Conservation (phyloP, 2,329 filamentous ascomycete species). For the Aspergillus vadensis region DNA sequence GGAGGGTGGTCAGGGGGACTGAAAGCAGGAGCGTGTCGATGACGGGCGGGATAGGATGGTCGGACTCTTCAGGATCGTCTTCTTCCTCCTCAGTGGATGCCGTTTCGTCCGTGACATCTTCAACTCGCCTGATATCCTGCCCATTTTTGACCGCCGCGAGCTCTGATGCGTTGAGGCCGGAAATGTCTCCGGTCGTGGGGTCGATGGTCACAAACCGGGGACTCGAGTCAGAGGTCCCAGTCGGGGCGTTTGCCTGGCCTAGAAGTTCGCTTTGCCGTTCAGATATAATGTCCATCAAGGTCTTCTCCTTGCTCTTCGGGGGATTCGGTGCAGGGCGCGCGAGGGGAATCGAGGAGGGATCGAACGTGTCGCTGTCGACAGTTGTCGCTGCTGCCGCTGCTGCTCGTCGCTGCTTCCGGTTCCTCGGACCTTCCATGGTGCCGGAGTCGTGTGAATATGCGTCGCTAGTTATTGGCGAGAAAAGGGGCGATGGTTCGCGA, state of each 20-base stretch:
- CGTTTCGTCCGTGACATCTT: conserved; percentile 9
- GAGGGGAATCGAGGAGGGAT: conserved; percentile 39
- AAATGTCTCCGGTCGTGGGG: conserved; percentile 23
- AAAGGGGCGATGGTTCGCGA: conserved; percentile 5
- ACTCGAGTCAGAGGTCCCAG: neutral
- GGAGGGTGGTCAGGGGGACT: conserved; percentile 45
- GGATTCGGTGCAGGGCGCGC: conserved; percentile 26
- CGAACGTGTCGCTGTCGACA: conserved; percentile 24
- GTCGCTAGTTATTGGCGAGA: neutral
- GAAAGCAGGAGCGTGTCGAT: conserved; percentile 49
- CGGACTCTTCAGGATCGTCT: neutral
- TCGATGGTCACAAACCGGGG: conserved; percentile 39
- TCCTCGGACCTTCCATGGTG: conserved; percentile 35
- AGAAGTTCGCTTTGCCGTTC: conserved; percentile 43
- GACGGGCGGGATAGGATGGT: conserved; percentile 38
- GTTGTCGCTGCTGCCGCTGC: conserved; percentile 27
- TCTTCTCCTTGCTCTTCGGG: conserved; percentile 33
- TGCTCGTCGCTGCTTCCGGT: conserved; percentile 45
- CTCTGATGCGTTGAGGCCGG: conserved; percentile 28
- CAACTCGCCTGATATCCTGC: neutral
- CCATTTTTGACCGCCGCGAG: conserved; percentile 20
- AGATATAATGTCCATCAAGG: conserved; percentile 49
- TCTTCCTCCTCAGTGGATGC: neutral
- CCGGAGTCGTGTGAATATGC: neutral
- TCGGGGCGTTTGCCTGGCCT: conserved; percentile 9